phyloP scores from a whole-genome alignment of 2,329 filamentous ascomycete species.

The Camptophora hylomeconis region DNA sequence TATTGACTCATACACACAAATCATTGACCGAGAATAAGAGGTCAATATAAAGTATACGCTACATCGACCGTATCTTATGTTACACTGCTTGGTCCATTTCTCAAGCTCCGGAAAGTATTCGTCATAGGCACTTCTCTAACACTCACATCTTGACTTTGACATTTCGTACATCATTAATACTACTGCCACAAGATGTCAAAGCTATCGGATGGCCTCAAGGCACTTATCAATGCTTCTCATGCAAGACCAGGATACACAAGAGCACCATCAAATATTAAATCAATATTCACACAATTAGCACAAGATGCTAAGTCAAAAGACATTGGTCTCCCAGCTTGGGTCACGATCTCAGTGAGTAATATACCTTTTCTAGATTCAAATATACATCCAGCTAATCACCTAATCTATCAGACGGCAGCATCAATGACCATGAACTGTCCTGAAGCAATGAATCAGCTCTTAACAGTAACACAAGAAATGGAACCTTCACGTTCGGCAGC shows the following conservation, averaged over 20 bases:
- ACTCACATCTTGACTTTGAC: no score
- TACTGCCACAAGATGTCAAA: conserved; percentile 60
- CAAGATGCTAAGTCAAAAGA: conserved; percentile 48
- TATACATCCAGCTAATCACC: conserved; percentile 22
- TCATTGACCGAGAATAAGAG: no score
- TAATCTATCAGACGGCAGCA: conserved; percentile 67
- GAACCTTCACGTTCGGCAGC: conserved; percentile 19
- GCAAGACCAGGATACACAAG: conserved; percentile 53
- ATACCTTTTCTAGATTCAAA: conserved; percentile 30
- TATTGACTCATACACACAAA: no score
- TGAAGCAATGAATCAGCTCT: conserved; percentile 44
- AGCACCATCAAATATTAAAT: conserved; percentile 49
- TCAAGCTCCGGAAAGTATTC: no score
- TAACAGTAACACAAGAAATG: conserved; percentile 43
- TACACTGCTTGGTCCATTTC: no score
- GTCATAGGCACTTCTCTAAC: no score
- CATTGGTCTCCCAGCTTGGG: conserved; percentile 52
- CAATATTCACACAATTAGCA: conserved; percentile 52
- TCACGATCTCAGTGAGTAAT: conserved; percentile 56
- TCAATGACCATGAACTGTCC: conserved; percentile 82
- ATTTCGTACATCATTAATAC: no score
- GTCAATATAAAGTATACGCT: no score
- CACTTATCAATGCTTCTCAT: conserved; percentile 57
- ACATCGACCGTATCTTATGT: no score
- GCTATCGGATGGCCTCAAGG: conserved; percentile 57